Evolutionary conservation across 495 filamentous ascomycete genomes (phyloP), one percentile per base, ranked within the genome.

Genomic region (Xylaria acuta): DNA sequence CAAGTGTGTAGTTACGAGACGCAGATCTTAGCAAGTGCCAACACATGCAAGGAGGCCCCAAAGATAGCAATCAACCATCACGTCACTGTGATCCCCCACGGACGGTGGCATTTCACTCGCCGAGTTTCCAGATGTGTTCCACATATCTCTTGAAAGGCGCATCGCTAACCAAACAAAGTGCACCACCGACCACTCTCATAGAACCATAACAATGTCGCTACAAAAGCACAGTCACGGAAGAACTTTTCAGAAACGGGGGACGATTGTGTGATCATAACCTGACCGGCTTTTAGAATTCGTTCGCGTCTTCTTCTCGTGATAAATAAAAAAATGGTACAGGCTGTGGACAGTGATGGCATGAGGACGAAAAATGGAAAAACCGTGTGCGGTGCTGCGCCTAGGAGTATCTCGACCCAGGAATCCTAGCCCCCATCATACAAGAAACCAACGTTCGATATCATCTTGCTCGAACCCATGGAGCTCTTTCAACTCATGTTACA

Each of bases 381-480:
- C 45, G 68, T 70, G 41, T 70, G 68, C 58, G 68, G 64, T 63
- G 43, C 43, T 70, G 53, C 58, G 56, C 68, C 68, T 70, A 63
- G 30, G 43, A 70, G 62, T 45, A 49, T 53, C 43, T 62, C 56
- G 16, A 49, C 67, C n/a, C 54, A 38, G 54, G 56, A 51, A 41
- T 45, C 69, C 43, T n/a, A 43, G 16, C 41, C 60, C 60, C 69
- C 59, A 65, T 36, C 47, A 64, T 64, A 58, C 34, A 71, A 51
- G 36, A 65, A 63, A 30, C 25, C 22, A 43, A 51, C 27, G n/a
- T 54, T 47, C 27, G 36, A 65, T 25, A 38, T n/a, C 18, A 36
- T 58, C 25, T 51, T 38, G 32, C 45, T 36, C 49, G 60, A 64
- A 58, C 25, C 69, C 38, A 38, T 65, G 11, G 36, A 65, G 69